Conservation (phyloP, 148 eudicot genomes). For the Persicaria maculosa region DNA sequence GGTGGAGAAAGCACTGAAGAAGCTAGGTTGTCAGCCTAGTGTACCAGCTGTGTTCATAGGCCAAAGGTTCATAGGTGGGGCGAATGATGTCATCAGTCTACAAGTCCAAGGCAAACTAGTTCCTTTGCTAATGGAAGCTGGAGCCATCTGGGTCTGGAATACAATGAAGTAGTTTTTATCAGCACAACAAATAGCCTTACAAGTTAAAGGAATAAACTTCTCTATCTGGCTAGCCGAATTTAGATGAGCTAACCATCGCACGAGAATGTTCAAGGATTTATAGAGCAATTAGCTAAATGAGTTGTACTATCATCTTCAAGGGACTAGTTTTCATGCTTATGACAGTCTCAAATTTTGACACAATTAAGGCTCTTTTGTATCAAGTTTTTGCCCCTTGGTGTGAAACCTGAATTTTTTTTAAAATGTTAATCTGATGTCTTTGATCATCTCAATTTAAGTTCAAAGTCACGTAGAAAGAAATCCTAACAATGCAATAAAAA, state of each 20-base stretch:
- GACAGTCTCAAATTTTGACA: not conserved
- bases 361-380: not conserved
- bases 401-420: not conserved
- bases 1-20: constrained; percentile 33
- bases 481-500: not conserved
- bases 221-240: not conserved
- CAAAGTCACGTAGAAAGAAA: not conserved
- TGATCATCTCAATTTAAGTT: not conserved
- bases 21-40: constrained; percentile 28
- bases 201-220: not conserved
- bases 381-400: not conserved
- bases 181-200: not conserved
- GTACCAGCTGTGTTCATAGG: constrained; percentile 21
- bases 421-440: not conserved
- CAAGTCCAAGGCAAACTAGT: constrained; percentile 25
- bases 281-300: not conserved
- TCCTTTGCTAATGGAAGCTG: constrained; percentile 11
- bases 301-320: not conserved
- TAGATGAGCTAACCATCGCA: not conserved
- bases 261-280: not conserved
- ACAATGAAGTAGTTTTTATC: not conserved
- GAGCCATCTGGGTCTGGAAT: constrained; percentile 11
- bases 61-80: constrained; percentile 8
- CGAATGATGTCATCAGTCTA: constrained; percentile 33
- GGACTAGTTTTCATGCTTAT: not conserved